Evolutionary conservation across 2,329 filamentous ascomycete species (phyloP).

Genomic region (Samsoniella hepiali): DNA sequence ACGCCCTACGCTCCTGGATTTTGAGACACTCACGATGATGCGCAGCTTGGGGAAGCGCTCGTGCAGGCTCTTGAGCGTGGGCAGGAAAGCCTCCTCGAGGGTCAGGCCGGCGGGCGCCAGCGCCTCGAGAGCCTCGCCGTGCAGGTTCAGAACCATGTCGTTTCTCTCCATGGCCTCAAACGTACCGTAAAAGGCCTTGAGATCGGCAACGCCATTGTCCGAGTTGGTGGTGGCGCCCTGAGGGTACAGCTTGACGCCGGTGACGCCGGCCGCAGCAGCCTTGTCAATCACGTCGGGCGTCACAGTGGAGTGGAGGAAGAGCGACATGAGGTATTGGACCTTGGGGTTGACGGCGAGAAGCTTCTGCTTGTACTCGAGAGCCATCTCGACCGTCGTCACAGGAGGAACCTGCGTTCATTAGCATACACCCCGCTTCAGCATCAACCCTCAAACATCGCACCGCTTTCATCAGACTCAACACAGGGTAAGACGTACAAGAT

Average conservation of each 20-base stretch:
- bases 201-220: constrained; percentile 64
- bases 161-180: constrained; percentile 88
- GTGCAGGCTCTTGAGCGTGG: constrained; percentile 72
- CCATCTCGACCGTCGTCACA: constrained; percentile 55
- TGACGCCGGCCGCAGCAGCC: constrained; percentile 68
- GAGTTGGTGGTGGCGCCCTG: constrained; percentile 62
- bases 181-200: constrained; percentile 70
- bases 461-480: neutral
- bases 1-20: neutral
- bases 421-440: neutral
- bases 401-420: constrained; percentile 42
- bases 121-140: constrained; percentile 70
- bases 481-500: constrained; percentile 44
- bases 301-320: constrained; percentile 62
- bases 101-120: constrained; percentile 46
- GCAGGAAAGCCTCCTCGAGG: constrained; percentile 64
- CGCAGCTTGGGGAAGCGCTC: constrained; percentile 68
- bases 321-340: constrained; percentile 70
- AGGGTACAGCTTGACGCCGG: constrained; percentile 70
- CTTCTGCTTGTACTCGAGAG: constrained; percentile 62
- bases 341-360: constrained; percentile 58
- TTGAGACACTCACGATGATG: constrained; percentile 44
- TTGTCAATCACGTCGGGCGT: constrained; percentile 68
- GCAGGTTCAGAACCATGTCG: constrained; percentile 84
- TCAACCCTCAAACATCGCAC: neutral